Percentiles rank a stretch among this genome's conserved stretches.
phyloP scores from a whole-genome alignment of 2,329 filamentous ascomycete genomes.

The Arachnopeziza araneosa region DNA sequence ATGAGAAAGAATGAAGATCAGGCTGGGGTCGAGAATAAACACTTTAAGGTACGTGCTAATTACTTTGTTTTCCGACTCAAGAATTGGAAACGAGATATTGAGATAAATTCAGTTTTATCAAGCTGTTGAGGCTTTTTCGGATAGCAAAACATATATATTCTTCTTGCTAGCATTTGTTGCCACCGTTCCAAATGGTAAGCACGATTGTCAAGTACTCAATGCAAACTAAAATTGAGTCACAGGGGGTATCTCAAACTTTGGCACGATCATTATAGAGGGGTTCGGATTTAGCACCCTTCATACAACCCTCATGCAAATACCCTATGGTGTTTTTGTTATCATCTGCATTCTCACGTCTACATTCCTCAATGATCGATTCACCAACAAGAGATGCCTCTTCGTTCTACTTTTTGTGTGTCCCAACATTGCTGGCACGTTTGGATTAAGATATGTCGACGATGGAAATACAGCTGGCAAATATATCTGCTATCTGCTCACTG shows the following conservation, averaged over 20 bases:
- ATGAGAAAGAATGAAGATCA: constrained; percentile 15
- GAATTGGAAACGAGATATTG: neutral
- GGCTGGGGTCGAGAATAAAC: constrained; percentile 20
- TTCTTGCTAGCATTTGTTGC: constrained; percentile 45
- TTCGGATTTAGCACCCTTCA: constrained; percentile 40
- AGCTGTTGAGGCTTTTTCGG: constrained; percentile 18
- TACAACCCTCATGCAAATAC: constrained; percentile 49
- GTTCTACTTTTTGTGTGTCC: constrained; percentile 51
- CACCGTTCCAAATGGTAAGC: constrained; percentile 51
- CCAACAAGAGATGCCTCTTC: constrained; percentile 50
- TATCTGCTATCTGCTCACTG: constrained; percentile 36
- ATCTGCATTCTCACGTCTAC: constrained; percentile 40
- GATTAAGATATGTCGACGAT: constrained; percentile 28
- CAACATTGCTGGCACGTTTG: constrained; percentile 48
- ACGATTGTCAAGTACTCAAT: constrained; percentile 38
- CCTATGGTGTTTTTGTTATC: constrained; percentile 36
- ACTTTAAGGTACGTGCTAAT: constrained; percentile 18
- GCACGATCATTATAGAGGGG: constrained; percentile 52
- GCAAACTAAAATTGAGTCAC: neutral
- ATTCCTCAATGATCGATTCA: constrained; percentile 43
- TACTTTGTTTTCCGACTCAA: neutral
- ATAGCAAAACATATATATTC: constrained; percentile 23
- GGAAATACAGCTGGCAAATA: neutral
- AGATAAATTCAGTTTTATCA: neutral
- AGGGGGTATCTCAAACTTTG: constrained; percentile 27